These are phyloP conservation scores for Rhizopogon vesiculosus DNA, from an alignment of 768 basidiomycete genomes.

Conservation along the genomic window DNA sequence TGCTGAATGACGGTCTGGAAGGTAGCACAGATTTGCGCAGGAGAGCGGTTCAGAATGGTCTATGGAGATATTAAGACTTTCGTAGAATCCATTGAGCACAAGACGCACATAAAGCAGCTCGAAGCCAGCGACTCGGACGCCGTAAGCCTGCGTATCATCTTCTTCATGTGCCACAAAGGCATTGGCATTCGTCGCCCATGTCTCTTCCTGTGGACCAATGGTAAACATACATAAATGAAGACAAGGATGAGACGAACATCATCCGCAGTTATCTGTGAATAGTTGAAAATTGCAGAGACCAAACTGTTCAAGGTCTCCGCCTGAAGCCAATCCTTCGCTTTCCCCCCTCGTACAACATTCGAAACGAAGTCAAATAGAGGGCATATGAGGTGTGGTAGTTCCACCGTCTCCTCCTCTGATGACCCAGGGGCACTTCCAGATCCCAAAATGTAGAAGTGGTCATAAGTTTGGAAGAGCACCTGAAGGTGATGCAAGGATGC, in stretches of 20 bases:
- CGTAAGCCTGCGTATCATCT: conserved; percentile 81
- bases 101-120: conserved; percentile 70
- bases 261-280: conserved; percentile 84
- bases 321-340: conserved; percentile 61
- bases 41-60: conserved; percentile 54
- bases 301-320: conserved; percentile 45
- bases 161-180: conserved; percentile 94
- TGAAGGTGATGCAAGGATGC: conserved; percentile 57
- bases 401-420: conserved; percentile 72
- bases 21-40: conserved; percentile 43
- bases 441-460: conserved; percentile 55
- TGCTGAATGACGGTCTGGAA: conserved; percentile 53
- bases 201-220: conserved; percentile 64
- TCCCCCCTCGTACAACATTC: conserved; percentile 58
- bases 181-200: conserved; percentile 87
- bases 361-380: conserved; percentile 80
- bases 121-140: conserved; percentile 77
- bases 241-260: conserved; percentile 51
- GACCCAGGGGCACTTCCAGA: conserved; percentile 54
- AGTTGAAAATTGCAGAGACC: conserved; percentile 55
- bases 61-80: conserved; percentile 19
- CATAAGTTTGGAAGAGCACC: conserved; percentile 54
- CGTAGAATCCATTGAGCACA: background rate
- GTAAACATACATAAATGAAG: conserved; percentile 1
- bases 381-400: conserved; percentile 72